Conservation (phyloP, 1,284 basidiomycete genomes). For the Trichosporon sp. region DNA sequence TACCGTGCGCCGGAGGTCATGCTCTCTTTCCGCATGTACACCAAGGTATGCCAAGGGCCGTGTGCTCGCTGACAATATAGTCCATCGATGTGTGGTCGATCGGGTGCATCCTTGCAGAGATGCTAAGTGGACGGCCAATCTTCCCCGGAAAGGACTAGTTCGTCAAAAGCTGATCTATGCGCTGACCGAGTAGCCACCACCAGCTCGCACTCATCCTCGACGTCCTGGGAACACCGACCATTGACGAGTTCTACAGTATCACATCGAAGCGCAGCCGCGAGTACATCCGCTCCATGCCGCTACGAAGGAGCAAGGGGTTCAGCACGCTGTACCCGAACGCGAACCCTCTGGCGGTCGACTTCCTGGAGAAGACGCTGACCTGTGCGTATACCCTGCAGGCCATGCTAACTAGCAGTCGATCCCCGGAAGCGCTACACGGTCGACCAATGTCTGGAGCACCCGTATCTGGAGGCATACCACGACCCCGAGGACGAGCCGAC, state of each 20-base stretch:
- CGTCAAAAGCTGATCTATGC: slow-evolving; percentile 13
- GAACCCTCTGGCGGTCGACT: slow-evolving; percentile 78
- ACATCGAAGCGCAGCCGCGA: slow-evolving; percentile 78
- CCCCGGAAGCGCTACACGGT: slow-evolving; percentile 89
- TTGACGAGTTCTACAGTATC: slow-evolving; percentile 88
- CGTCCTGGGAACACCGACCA: slow-evolving; percentile 83
- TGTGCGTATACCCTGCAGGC: slow-evolving; percentile 42
- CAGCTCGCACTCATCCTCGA: slow-evolving; percentile 87
- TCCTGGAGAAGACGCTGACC: slow-evolving; percentile 82
- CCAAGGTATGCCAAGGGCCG: slow-evolving; percentile 59
- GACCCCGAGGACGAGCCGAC: slow-evolving; percentile 91
- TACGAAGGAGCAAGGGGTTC: slow-evolving; percentile 77
- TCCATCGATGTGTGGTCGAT: slow-evolving; percentile 94
- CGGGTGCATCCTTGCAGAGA: slow-evolving; percentile 94
- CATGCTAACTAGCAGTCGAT: slow-evolving; percentile 59
- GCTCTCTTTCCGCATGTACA: slow-evolving; percentile 95
- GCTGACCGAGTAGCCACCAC: slow-evolving; percentile 59
- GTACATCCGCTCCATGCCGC: slow-evolving; percentile 82
- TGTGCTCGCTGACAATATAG: slow-evolving; percentile 43
- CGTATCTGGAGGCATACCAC: slow-evolving; percentile 80
- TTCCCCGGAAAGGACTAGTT: slow-evolving; percentile 92
- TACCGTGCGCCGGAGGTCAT: slow-evolving; percentile 94
- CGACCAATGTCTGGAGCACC: slow-evolving; percentile 82
- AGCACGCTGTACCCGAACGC: slow-evolving; percentile 79
- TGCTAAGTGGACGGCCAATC: slow-evolving; percentile 87